phyloP scores from a whole-genome alignment of 2,329 filamentous ascomycete species.

The Aspergillus latus region DNA sequence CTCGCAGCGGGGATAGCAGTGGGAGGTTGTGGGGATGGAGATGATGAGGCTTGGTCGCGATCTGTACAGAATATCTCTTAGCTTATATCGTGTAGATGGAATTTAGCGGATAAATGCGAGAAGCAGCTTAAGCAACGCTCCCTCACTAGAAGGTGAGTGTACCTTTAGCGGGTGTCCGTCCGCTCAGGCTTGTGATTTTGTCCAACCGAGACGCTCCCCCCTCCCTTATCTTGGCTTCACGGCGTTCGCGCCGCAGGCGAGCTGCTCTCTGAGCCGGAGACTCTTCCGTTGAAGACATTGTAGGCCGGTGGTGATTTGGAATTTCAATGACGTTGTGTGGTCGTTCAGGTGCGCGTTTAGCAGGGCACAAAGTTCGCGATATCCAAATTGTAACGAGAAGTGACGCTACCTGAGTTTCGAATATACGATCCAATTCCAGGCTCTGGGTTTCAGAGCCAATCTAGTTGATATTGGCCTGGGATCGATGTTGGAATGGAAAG shows the following conservation, averaged over 20 bases:
- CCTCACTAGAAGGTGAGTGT: conserved; percentile 10
- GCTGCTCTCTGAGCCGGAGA: conserved; percentile 53
- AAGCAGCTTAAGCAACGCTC: too few species aligned
- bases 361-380: background rate
- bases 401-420: background rate
- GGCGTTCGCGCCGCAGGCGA: conserved; percentile 62
- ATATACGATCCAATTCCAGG: background rate
- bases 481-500: conserved; percentile 1
- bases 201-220: conserved; percentile 60
- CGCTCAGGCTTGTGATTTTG: conserved; percentile 62
- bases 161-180: conserved; percentile 47
- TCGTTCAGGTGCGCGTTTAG: background rate
- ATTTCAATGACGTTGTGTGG: conserved; percentile 11
- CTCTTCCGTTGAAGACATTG: conserved; percentile 43
- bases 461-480: background rate
- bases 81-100: background rate
- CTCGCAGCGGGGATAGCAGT: conserved; percentile 17
- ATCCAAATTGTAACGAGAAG: background rate
- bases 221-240: conserved; percentile 62
- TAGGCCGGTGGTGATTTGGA: background rate
- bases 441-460: background rate
- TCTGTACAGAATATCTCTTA: conserved; percentile 21
- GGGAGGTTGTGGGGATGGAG: conserved; percentile 29
- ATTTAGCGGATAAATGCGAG: background rate
- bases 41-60: conserved; percentile 29